phyloP scores from a whole-genome alignment of 495 filamentous ascomycete species.

The Parathielavia hyrcaniae region DNA sequence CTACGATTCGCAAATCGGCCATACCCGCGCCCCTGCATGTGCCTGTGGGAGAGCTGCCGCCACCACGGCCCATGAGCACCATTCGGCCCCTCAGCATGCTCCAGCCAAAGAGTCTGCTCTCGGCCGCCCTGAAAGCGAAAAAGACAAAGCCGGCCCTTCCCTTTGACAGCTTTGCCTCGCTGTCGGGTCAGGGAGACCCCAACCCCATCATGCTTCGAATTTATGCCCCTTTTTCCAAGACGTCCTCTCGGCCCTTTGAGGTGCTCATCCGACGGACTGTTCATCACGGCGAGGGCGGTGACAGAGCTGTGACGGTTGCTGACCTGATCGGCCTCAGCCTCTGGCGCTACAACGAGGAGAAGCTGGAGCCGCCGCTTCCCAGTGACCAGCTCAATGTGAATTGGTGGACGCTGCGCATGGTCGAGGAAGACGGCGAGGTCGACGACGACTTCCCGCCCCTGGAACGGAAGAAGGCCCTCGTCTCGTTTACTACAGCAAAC shows the following conservation, averaged over 20 bases:
- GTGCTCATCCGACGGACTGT: conserved; percentile 71
- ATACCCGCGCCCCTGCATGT: conserved; percentile 49
- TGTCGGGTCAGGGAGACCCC: conserved; percentile 77
- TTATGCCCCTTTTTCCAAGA: conserved; percentile 74
- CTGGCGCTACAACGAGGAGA: conserved; percentile 81
- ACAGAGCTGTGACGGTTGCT: conserved; percentile 67
- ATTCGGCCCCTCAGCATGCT: conserved; percentile 74
- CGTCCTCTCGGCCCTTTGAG: conserved; percentile 64
- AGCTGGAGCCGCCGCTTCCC: conserved; percentile 62
- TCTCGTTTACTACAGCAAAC: conserved; percentile 86
- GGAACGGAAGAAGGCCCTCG: conserved; percentile 68
- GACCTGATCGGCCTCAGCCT: conserved; percentile 87
- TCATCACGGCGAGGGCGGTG: conserved; percentile 57
- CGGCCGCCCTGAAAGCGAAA: conserved; percentile 64
- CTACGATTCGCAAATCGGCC: conserved; percentile 41
- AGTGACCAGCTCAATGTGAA: conserved; percentile 75
- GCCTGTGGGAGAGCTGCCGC: conserved; percentile 69
- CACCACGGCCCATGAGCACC: conserved; percentile 84
- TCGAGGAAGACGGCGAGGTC: conserved; percentile 79
- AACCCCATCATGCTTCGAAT: conserved; percentile 81
- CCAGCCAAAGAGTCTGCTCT: conserved; percentile 69
- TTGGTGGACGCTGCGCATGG: conserved; percentile 87
- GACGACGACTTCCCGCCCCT: conserved; percentile 93
- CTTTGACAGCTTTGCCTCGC: conserved; percentile 75
- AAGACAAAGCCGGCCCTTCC: conserved; percentile 73